phyloP scores from a whole-genome alignment of 495 filamentous ascomycete species.

The Tuber calosporum region DNA sequence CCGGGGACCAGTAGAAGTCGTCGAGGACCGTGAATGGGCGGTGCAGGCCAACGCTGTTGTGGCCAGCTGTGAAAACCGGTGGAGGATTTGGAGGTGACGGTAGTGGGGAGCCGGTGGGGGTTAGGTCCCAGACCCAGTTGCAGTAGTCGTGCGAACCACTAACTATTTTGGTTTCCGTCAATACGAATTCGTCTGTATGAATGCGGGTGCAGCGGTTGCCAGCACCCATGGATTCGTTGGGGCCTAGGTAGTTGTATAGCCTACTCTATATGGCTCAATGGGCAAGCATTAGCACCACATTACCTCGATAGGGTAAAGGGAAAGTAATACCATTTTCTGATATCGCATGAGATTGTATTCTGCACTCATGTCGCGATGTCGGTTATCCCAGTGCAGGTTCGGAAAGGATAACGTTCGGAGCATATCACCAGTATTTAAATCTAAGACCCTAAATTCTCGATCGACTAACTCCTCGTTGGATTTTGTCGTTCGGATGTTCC shows the following conservation, averaged over 20 bases:
- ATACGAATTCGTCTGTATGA: constrained; percentile 31
- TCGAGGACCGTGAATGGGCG: constrained; percentile 38
- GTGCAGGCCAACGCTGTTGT: constrained; percentile 33
- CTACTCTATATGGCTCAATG: neutral
- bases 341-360: constrained; percentile 35
- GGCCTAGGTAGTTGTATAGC: constrained; percentile 31
- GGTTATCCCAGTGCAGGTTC: constrained; percentile 41
- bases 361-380: constrained; percentile 40
- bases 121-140: constrained; percentile 40
- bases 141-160: constrained; percentile 40
- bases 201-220: constrained; percentile 38
- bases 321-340: constrained; percentile 24
- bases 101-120: neutral
- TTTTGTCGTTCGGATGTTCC: constrained; percentile 30
- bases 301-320: neutral
- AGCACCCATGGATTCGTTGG: constrained; percentile 28
- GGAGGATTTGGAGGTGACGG: neutral
- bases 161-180: constrained; percentile 32
- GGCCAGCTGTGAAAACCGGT: constrained; percentile 21
- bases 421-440: constrained; percentile 31
- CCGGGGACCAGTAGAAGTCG: constrained; percentile 38
- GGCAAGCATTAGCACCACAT: neutral
- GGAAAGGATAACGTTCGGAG: constrained; percentile 34
- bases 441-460: constrained; percentile 36
- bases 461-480: constrained; percentile 39